Base-by-base conservation (phyloP, 2,329 filamentous ascomycete genomes). In the Talaromyces sp. region DNA sequence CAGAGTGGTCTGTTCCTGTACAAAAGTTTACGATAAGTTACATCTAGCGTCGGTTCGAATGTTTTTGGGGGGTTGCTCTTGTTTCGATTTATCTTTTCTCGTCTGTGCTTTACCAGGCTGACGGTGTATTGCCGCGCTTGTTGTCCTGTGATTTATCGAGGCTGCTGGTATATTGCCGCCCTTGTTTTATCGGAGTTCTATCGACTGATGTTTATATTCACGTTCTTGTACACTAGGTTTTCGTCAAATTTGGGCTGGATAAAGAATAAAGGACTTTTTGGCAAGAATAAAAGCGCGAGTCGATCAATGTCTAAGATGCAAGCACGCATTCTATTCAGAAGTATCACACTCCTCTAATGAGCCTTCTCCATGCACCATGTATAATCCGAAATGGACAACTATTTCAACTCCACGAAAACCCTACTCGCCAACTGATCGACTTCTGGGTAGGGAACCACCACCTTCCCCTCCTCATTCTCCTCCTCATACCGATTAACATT, bases 51-150 rank as follows among this genome's bases (percentile, higher is more conserved):
- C 46, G 33, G 21, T 53, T 25, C 31, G 39, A 46, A 37, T 17
- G 33, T 25, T 31, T 22, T 31, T 22, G 40, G 15, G 36, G 13
- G n/a, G n/a, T 33, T n/a, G 9, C 46, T 45, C 17, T 13, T 36
- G 25, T 28, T 5, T 46, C 31, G n/a, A 25, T 46, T 41, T n/a
- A 45, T 40, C 22, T 66, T 36, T 41, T 31, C 25, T 46, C 43
- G 10, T 43, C 19, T 45, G 11, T 48, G 45, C 9, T 13, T 21
- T 11, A 2, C 45, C 19, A 48, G 45, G 45, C 28, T 28, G 45
- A 4, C n/a, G 28, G 28, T 35, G 28, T 28, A 15, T 19, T 33
- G 9, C 40, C 53, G 33, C 40, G 19, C 19, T 46, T 46, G 43
- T 19, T 15, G 17, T 48, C 15, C 10, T n/a, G n/a, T 33, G 45